phyloP scores from a whole-genome alignment of 2,329 filamentous ascomycete species.

The Claviceps sp. region DNA sequence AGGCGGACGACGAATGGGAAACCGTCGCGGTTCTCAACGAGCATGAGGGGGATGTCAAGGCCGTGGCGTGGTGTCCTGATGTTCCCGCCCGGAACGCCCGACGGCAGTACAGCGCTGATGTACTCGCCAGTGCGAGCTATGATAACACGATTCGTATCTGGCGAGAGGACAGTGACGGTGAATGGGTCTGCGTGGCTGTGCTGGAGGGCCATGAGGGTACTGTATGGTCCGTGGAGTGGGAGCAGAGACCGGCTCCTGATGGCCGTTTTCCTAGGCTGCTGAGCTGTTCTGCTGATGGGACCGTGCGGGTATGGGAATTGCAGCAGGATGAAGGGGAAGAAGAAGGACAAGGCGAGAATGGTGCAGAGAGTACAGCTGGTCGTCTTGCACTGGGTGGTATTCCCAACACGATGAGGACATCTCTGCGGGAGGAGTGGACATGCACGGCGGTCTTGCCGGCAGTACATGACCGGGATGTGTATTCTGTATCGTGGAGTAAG shows the following conservation, averaged over 20 bases:
- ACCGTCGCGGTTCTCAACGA: constrained; percentile 90
- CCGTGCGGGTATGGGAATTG: constrained; percentile 66
- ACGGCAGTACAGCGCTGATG: constrained; percentile 45
- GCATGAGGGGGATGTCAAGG: constrained; percentile 92
- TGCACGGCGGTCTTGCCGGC: constrained; percentile 64
- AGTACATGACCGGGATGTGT: constrained; percentile 68
- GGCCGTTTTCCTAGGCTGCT: constrained; percentile 48
- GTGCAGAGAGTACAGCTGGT: constrained; percentile 17
- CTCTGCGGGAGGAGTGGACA: constrained; percentile 69
- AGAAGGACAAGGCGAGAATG: constrained; percentile 16
- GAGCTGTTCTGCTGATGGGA: constrained; percentile 76
- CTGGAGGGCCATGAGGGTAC: constrained; percentile 72
- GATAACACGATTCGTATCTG: constrained; percentile 84
- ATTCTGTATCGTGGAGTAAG: constrained; percentile 73
- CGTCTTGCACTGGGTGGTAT: constrained; percentile 43
- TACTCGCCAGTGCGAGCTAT: constrained; percentile 84
- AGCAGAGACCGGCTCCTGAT: constrained; percentile 26
- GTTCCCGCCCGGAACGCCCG: constrained; percentile 33
- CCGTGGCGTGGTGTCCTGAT: constrained; percentile 79
- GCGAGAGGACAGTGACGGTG: constrained; percentile 74
- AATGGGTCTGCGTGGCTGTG: constrained; percentile 82
- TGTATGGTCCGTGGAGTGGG: constrained; percentile 80
- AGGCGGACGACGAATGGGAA: constrained; percentile 89
- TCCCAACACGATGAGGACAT: constrained; percentile 79
- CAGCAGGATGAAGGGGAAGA: constrained; percentile 38